Percentiles rank a stretch among this genome's conserved stretches.
Evolutionary conservation across 108 stramenopile genomes (phyloP).

Genomic region (Stephanodiscus triporus): DNA sequence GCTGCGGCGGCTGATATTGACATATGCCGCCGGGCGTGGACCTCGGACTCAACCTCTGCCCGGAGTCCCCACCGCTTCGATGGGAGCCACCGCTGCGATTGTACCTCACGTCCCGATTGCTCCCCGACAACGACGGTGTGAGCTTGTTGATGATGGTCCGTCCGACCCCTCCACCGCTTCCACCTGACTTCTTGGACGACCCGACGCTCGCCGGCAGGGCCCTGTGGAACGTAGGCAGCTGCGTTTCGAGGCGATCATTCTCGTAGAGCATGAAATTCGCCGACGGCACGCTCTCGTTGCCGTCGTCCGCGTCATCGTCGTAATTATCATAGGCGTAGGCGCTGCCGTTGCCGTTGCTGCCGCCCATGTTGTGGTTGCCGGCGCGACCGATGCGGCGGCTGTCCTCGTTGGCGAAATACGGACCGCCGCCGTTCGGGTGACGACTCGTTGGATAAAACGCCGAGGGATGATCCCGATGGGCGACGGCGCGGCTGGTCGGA

Average conservation of each 20-base stretch:
- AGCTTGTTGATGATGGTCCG: slow-evolving; percentile 1
- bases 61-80: neutral
- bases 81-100: neutral
- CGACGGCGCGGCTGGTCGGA: neutral
- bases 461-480: neutral
- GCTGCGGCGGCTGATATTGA: neutral
- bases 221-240: slow-evolving; percentile 17
- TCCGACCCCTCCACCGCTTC: neutral
- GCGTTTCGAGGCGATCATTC: slow-evolving; percentile 10
- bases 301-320: neutral
- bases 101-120: neutral
- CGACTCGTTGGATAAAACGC: neutral
- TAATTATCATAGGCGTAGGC: neutral
- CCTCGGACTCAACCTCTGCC: neutral
- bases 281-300: neutral
- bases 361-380: neutral
- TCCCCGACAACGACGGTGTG: neutral
- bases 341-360: neutral
- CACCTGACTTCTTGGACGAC: neutral
- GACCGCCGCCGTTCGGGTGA: neutral
- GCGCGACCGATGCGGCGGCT: neutral
- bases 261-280: slow-evolving; percentile 9
- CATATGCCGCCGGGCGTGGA: neutral
- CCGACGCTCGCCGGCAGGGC: neutral
- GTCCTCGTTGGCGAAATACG: neutral